Evolutionary conservation across 2,329 filamentous ascomycete species (phyloP).

Genomic region (Camillea tinctor): DNA sequence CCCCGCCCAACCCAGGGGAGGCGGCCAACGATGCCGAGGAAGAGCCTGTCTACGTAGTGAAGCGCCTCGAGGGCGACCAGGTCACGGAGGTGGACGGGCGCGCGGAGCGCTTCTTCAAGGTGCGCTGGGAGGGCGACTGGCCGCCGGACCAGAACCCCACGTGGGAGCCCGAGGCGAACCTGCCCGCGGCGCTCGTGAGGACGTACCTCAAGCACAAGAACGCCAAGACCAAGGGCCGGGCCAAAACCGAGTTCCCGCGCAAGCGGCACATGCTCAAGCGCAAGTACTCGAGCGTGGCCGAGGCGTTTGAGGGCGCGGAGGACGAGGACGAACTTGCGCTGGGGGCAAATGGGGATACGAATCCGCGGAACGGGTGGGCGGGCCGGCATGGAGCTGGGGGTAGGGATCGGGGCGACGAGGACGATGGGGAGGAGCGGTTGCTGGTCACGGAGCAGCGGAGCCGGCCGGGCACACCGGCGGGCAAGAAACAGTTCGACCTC

Average conservation of each 20-base stretch:
- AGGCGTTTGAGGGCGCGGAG: constrained; percentile 32
- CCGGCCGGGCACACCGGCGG: not conserved
- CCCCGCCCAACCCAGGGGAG: too few relatives aligned
- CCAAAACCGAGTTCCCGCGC: constrained; percentile 15
- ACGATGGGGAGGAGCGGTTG: constrained; percentile 16
- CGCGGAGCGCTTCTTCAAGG: constrained; percentile 46
- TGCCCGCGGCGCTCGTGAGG: constrained; percentile 41
- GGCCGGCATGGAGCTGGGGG: constrained; percentile 2
- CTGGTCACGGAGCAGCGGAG: constrained; percentile 16
- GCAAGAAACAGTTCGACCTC: constrained; percentile 1
- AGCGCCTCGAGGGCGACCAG: constrained; percentile 43
- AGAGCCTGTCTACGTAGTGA: constrained; percentile 41
- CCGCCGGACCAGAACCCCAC: constrained; percentile 54
- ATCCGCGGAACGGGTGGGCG: not conserved
- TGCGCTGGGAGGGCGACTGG: constrained; percentile 59
- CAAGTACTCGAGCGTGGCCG: constrained; percentile 35
- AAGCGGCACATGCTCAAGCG: constrained; percentile 14
- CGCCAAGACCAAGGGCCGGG: constrained; percentile 3
- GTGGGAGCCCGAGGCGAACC: constrained; percentile 57
- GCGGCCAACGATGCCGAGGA: constrained; percentile 17
- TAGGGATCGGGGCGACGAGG: constrained; percentile 2
- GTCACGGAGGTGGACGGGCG: constrained; percentile 36
- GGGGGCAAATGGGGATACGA: not conserved
- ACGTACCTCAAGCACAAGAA: constrained; percentile 40
- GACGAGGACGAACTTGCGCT: constrained; percentile 9